Evolutionary conservation across 2,329 filamentous ascomycete species (phyloP), one percentile per base, ranked within the genome.

Genomic region (Cladorrhinum sp.): DNA sequence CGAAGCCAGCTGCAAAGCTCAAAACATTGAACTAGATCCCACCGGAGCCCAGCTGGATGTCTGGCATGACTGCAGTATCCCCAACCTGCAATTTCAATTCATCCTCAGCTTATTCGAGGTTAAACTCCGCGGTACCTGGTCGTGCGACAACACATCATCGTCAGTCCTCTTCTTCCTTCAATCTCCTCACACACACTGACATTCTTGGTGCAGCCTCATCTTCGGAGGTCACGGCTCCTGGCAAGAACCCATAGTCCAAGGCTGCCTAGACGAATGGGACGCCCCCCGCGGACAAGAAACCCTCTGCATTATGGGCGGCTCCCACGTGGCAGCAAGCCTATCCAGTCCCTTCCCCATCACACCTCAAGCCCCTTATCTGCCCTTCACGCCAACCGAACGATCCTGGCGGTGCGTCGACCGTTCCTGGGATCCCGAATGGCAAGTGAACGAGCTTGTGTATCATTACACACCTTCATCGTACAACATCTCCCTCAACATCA

Each of bases 11-110:
- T 68, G 65, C 54, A 57, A 53, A 42, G 65, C 61, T 3, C 26
- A 60, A 6, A 63, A 66, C 42, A 64, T 68, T 28, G 62, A 66
- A 9, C 55, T 68, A 2, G 61, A 66, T 10, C 61, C 61, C 4
- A 58, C 58, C 8, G 58, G 49, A 1, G 26, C 50, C 2, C 60
- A 59, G 4, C 30, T 59, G 9, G 55, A 60, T 0, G 26, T 58
- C 5, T 68, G 66, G 66, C 58, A 68, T 33, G 63, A 64, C 48
- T 68, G 65, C 58, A 64, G 58, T 26, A 28, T 64, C 6, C 61
- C 65, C 10, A 42, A 60, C 26, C 39, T 66, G 53, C 42, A 62
- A 21, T 66, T 68, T 42, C 61, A 62, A 53, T 67, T 68, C 18
- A 49, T 48, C 24, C 30, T 65, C 7, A 30, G 52, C 6, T 50